Conservation (phyloP, 352 stramenopile species). For the Phytophthora megakarya region DNA sequence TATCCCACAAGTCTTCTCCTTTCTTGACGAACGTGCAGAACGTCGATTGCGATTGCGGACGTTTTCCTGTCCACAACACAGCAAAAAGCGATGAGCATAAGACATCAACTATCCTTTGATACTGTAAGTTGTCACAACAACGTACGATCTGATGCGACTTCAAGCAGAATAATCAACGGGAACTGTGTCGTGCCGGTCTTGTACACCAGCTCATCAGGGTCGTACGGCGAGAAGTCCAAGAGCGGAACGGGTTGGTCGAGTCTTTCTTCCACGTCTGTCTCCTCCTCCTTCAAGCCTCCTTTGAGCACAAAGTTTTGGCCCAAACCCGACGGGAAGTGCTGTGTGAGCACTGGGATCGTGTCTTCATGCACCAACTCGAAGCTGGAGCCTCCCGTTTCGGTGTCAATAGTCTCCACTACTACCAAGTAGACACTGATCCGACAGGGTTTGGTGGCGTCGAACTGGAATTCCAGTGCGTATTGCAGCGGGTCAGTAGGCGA, state of each 20-base stretch:
- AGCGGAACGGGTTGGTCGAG: conserved; percentile 21
- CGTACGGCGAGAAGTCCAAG: conserved; percentile 53
- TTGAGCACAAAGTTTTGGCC: conserved; percentile 57
- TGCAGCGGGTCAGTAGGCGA: conserved; percentile 25
- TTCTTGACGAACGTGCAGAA: conserved; percentile 76
- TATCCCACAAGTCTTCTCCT: conserved; percentile 43
- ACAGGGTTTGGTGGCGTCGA: conserved; percentile 81
- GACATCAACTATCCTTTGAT: background rate
- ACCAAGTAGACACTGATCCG: conserved; percentile 69
- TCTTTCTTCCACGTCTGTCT: conserved; percentile 11
- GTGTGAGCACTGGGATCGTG: conserved; percentile 41
- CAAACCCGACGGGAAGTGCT: conserved; percentile 56
- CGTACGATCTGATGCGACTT: conserved; percentile 55
- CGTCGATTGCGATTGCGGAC: conserved; percentile 76
- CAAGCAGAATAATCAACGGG: conserved; percentile 72
- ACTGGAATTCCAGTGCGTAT: conserved; percentile 70
- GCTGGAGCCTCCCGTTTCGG: conserved; percentile 63
- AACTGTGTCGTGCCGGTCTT: conserved; percentile 48
- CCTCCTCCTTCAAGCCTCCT: conserved; percentile 10
- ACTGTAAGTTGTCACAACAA: no score
- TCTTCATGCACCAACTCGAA: conserved; percentile 58
- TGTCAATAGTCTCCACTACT: conserved; percentile 68
- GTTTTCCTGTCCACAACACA: conserved; percentile 27
- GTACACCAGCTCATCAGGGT: conserved; percentile 51
- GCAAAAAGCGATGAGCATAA: conserved; percentile 8